phyloP scores from a whole-genome alignment of 148 eudicot genomes.

The Heliamphora exappendiculata region DNA sequence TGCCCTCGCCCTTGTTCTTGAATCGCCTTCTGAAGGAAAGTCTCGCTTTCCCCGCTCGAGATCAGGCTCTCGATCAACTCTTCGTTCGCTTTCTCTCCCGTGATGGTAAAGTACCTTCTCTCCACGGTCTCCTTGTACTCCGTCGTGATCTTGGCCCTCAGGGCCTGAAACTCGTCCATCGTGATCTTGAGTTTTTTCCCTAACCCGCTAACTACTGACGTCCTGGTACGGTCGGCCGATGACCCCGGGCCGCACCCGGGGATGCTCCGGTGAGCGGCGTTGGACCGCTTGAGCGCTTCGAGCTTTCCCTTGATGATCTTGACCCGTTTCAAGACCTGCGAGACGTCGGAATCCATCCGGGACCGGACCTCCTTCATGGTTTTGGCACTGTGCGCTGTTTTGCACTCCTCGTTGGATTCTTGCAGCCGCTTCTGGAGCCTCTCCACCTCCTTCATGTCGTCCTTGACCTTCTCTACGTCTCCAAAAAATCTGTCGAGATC shows the following conservation, averaged over 20 bases:
- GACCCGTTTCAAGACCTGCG: slow-evolving; percentile 34
- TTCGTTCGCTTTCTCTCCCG: slow-evolving; percentile 61
- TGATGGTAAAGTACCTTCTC: slow-evolving; percentile 42
- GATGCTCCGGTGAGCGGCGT: slow-evolving; percentile 34
- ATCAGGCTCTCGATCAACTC: slow-evolving; percentile 56
- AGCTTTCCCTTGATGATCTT: slow-evolving; percentile 45
- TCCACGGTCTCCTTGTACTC: slow-evolving; percentile 54
- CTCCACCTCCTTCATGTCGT: slow-evolving; percentile 46
- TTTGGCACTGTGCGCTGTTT: slow-evolving; percentile 37
- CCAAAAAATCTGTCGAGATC: slow-evolving; percentile 41
- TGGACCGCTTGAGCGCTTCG: slow-evolving; percentile 48
- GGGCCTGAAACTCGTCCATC: slow-evolving; percentile 55
- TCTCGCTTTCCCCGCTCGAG: slow-evolving; percentile 51
- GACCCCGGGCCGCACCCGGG: slow-evolving; percentile 44
- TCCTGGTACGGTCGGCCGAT: slow-evolving; percentile 43
- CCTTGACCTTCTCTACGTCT: slow-evolving; percentile 56
- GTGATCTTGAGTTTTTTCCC: slow-evolving; percentile 49
- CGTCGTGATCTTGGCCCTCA: slow-evolving; percentile 36
- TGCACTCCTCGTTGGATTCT: slow-evolving; percentile 45
- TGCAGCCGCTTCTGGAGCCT: slow-evolving; percentile 36
- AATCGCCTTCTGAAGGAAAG: slow-evolving; percentile 56
- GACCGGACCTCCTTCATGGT: slow-evolving; percentile 47
- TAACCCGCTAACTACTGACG: slow-evolving; percentile 41
- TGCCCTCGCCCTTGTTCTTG: slow-evolving; percentile 69
- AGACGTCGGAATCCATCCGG: slow-evolving; percentile 37